A percentile compares a stretch with the other conserved stretches of the same genome.
These are phyloP conservation scores for Pseudoscleropodium purum DNA, from an alignment of 225 moss, liverwort and hornwort species.

Conservation along the genomic window DNA sequence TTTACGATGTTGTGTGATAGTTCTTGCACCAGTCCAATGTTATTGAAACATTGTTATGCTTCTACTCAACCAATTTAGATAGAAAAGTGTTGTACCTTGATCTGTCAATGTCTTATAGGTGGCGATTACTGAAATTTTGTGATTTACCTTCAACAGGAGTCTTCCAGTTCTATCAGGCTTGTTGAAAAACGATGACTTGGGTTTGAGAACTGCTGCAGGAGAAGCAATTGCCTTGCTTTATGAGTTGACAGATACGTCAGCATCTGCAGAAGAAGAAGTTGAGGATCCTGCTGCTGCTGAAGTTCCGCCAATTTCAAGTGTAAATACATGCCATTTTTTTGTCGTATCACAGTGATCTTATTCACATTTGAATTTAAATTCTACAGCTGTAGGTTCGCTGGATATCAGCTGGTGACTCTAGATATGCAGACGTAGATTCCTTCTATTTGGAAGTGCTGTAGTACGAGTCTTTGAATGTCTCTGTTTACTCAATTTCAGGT, in stretches of 20 bases:
- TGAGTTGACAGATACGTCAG: conserved; percentile 41
- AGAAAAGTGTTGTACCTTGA: neutral
- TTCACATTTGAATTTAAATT: neutral
- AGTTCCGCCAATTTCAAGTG: conserved; percentile 7
- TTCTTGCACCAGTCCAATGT: neutral
- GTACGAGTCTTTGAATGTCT: neutral
- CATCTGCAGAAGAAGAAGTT: conserved; percentile 4
- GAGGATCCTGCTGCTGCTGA: conserved; percentile 11
- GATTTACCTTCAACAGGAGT: conserved; percentile 27
- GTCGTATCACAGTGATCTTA: neutral
- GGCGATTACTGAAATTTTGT: neutral
- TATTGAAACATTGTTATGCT: neutral
- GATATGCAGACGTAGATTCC: neutral
- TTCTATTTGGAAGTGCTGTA: neutral
- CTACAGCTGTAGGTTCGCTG: neutral
- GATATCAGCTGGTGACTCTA: neutral
- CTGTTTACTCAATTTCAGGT: conserved; percentile 20
- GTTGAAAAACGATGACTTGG: conserved; percentile 65
- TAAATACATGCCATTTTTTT: neutral
- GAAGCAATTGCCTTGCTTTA: conserved; percentile 78
- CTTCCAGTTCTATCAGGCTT: conserved; percentile 53
- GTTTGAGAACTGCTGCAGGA: conserved; percentile 65
- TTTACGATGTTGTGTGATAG: neutral
- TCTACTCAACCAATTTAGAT: neutral
- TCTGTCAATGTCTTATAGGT: neutral